phyloP scores from a whole-genome alignment of 2,329 filamentous ascomycete genomes.

The Aspergillus piperis region DNA sequence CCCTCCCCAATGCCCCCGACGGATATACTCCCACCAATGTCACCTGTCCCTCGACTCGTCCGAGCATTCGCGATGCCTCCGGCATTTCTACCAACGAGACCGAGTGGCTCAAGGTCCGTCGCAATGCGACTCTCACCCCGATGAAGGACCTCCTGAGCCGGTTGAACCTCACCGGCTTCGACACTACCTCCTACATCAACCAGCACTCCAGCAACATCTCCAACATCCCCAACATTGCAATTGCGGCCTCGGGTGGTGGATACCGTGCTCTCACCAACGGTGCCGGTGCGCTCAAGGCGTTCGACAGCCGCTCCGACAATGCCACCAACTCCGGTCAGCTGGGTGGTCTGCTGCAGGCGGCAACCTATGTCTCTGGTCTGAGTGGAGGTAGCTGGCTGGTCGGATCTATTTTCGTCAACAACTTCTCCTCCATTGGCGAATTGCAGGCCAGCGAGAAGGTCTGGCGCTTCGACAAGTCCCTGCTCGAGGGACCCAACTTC shows the following conservation, averaged over 20 bases:
- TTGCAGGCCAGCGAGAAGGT: constrained; percentile 38
- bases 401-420: constrained; percentile 75
- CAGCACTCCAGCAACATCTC: constrained; percentile 56
- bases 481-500: constrained; percentile 59
- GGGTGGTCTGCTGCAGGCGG: constrained; percentile 75
- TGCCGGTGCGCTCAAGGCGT: constrained; percentile 75
- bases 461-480: constrained; percentile 65
- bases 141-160: constrained; percentile 72
- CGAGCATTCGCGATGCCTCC: constrained; percentile 66
- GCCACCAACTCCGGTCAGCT: constrained; percentile 66
- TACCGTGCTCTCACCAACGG: constrained; percentile 86
- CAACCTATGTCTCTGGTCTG: constrained; percentile 78
- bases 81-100: constrained; percentile 68
- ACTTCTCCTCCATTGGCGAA: constrained; percentile 67
- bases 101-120: constrained; percentile 70
- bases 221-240: constrained; percentile 67
- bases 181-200: constrained; percentile 70
- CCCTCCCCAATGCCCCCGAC: constrained; percentile 59
- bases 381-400: constrained; percentile 85
- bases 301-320: constrained; percentile 70
- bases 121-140: constrained; percentile 72
- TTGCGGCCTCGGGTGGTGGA: constrained; percentile 80
- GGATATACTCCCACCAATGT: constrained; percentile 71
- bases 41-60: constrained; percentile 68
- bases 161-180: constrained; percentile 69